phyloP scores from a whole-genome alignment of 768 basidiomycete genomes.

The Tremella yokohamensis region DNA sequence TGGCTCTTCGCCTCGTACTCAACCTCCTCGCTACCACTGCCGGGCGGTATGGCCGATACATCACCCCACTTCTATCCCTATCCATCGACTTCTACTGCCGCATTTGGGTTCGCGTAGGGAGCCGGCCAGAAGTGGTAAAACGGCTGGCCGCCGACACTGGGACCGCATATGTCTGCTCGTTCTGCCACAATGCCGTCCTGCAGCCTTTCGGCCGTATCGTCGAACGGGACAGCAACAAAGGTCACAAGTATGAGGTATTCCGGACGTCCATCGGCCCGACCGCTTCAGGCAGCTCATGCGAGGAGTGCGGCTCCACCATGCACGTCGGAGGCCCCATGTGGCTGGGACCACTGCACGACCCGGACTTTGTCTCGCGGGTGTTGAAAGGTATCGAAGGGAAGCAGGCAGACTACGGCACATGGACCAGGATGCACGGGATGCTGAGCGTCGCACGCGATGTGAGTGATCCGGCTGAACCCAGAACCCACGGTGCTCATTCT shows the following conservation, averaged over 20 bases:
- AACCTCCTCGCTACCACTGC: conserved; percentile 81
- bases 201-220: conserved; percentile 78
- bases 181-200: conserved; percentile 75
- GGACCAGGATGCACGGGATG: conserved; percentile 90
- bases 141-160: conserved; percentile 70
- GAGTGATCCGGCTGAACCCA: conserved; percentile 31
- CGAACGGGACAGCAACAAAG: conserved; percentile 62
- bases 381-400: conserved; percentile 67
- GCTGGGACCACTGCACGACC: conserved; percentile 80
- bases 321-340: conserved; percentile 96
- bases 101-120: conserved; percentile 74
- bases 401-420: conserved; percentile 68
- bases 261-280: conserved; percentile 59
- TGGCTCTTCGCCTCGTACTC: conserved; percentile 84
- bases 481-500: background rate
- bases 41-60: conserved; percentile 84
- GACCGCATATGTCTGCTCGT: conserved; percentile 74
- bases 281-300: conserved; percentile 62
- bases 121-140: conserved; percentile 78
- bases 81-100: conserved; percentile 98
- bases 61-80: conserved; percentile 75
- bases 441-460: conserved; percentile 84
- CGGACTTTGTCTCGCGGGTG: conserved; percentile 68
- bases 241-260: conserved; percentile 60
- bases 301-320: conserved; percentile 71